Percentiles rank a stretch among this genome's conserved stretches.
Conservation (phyloP, 1,284 basidiomycete species). For the Rhodofomes roseus region DNA sequence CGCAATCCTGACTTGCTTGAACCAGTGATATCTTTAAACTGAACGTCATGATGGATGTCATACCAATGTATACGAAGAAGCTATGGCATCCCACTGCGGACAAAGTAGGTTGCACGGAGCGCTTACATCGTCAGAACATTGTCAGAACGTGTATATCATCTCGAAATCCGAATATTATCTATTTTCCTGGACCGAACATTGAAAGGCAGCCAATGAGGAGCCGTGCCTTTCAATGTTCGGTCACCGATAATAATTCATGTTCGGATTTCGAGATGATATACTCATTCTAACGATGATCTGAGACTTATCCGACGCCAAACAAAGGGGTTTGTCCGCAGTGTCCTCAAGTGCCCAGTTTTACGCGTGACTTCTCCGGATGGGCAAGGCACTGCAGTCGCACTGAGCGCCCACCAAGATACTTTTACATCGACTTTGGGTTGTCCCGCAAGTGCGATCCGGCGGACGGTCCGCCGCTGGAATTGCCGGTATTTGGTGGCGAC, state of each 20-base stretch:
- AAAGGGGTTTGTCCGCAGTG: no score
- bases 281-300: no score
- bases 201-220: no score
- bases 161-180: no score
- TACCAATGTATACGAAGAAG: constrained; percentile 21
- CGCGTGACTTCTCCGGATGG: constrained; percentile 14
- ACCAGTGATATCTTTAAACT: background rate
- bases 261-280: no score
- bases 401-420: constrained; percentile 27
- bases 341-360: constrained; percentile 8
- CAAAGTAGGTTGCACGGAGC: no score
- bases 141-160: no score
- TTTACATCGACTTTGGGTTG: constrained; percentile 32
- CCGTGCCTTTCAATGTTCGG: no score
- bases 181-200: no score
- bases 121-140: no score
- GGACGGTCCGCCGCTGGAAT: constrained; percentile 6
- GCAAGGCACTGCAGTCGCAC: constrained; percentile 28
- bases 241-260: no score
- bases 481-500: constrained; percentile 9
- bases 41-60: constrained; percentile 39
- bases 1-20: constrained; percentile 7
- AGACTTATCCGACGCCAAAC: no score
- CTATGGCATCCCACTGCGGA: constrained; percentile 30
- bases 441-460: constrained; percentile 23